A percentile compares a stretch with the other conserved stretches of the same genome.
phyloP scores from a whole-genome alignment of 805 yeast species.

The Candida awuae region DNA sequence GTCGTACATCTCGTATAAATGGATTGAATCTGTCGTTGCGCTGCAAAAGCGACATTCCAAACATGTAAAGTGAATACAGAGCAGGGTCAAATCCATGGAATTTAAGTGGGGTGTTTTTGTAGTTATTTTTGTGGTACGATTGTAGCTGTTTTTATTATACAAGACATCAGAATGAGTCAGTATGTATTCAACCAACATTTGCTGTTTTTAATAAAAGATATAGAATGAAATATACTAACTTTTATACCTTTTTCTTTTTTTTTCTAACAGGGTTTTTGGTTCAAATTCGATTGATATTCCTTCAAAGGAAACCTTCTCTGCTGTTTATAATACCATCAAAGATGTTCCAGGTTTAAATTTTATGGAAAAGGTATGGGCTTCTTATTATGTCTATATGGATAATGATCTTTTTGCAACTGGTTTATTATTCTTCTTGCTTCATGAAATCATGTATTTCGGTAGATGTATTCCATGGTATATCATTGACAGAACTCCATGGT shows the following conservation, averaged over 20 bases:
- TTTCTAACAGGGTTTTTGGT: conserved; percentile 21
- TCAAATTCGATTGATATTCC: conserved; percentile 18
- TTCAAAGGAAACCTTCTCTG: conserved; percentile 19
- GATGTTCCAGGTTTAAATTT: conserved; percentile 30
- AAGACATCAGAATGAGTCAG: conserved; percentile 10
- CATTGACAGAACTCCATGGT: conserved; percentile 77
- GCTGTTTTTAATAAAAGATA: neutral
- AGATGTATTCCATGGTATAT: conserved; percentile 90
- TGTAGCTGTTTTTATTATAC: neutral
- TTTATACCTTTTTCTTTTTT: conserved; percentile 4
- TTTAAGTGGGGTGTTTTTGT: neutral
- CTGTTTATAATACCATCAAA: conserved; percentile 20
- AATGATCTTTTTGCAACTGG: conserved; percentile 94
- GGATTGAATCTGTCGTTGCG: no score
- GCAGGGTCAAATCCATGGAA: no score
- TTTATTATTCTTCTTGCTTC: conserved; percentile 67
- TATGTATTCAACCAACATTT: conserved; percentile 2
- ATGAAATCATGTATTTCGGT: conserved; percentile 86
- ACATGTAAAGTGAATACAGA: no score
- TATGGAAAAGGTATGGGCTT: conserved; percentile 73
- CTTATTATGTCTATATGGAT: conserved; percentile 75
- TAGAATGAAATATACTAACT: conserved; percentile 1
- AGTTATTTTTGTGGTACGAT: neutral
- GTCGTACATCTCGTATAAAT: no score
- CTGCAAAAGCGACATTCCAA: no score